Conservation (phyloP, 345 rosid species). For the Acer saccharum region DNA sequence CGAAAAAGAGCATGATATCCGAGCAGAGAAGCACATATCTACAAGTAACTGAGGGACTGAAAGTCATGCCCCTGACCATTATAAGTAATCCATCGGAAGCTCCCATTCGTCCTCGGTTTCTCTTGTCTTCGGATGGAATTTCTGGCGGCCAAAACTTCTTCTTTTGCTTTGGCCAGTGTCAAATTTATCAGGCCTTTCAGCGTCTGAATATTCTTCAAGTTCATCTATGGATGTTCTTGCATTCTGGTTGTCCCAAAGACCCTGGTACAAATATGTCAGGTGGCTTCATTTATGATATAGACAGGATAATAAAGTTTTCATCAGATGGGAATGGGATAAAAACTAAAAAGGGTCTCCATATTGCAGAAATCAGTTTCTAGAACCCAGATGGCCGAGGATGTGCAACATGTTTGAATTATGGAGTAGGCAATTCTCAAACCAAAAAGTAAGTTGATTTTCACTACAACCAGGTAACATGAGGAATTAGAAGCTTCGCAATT, state of each 20-base stretch:
- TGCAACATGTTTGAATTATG: not conserved
- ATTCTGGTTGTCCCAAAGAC: constrained; percentile 64
- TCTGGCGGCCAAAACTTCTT: constrained; percentile 27
- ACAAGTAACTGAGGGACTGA: not conserved
- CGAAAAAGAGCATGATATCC: not conserved
- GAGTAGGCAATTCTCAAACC: not conserved
- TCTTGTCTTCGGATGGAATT: constrained; percentile 32
- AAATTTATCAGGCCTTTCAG: constrained; percentile 36
- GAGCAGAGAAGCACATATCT: not conserved
- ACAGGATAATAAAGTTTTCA: not conserved
- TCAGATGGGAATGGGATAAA: too few relatives aligned
- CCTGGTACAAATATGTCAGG: constrained; percentile 39
- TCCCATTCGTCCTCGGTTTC: constrained; percentile 56
- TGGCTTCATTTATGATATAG: not conserved
- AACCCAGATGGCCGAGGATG: not conserved
- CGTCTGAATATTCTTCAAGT: constrained; percentile 41
- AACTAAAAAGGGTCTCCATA: not conserved
- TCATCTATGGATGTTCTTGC: constrained; percentile 39
- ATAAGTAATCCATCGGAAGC: constrained; percentile 62
- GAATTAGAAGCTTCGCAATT: not conserved
- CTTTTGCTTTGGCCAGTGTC: constrained; percentile 22
- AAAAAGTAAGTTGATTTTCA: not conserved
- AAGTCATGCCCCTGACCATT: constrained; percentile 18
- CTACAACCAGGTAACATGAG: not conserved
- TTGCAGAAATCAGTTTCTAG: not conserved